Evolutionary conservation across 306 rosid genomes (phyloP).

Genomic region (Neltuma alba): DNA sequence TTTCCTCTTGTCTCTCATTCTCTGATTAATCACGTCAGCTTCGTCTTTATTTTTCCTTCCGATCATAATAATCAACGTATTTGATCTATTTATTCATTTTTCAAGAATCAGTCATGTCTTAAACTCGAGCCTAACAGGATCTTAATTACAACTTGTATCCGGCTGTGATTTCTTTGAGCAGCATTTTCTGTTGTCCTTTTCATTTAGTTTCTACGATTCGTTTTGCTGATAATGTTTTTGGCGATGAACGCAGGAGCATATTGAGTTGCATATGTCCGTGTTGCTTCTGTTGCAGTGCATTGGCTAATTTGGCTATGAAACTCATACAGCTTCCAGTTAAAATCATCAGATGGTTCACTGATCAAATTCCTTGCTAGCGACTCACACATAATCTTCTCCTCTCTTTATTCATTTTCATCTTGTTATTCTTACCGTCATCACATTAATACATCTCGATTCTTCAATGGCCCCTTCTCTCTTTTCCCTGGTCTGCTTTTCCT

Average conservation of each 20-base stretch:
- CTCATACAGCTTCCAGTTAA: constrained; percentile 76
- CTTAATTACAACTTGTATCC: not conserved
- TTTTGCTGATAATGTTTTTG: not conserved
- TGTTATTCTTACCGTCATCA: not conserved
- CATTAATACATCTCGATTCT: not conserved
- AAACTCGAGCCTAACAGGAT: too few species aligned
- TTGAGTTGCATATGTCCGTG: constrained; percentile 89
- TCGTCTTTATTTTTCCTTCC: not conserved
- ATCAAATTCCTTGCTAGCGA: constrained; percentile 73
- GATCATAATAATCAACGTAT: not conserved
- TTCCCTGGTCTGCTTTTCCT: not conserved
- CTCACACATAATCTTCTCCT: not conserved
- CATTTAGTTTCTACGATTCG: not conserved
- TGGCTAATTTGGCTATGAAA: constrained; percentile 73
- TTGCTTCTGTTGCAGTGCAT: constrained; percentile 64
- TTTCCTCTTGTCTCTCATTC: not conserved
- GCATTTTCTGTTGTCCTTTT: not conserved
- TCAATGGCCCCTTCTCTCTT: not conserved
- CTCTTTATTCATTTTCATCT: not conserved
- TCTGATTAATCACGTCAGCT: not conserved
- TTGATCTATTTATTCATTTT: not conserved
- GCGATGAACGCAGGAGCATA: constrained; percentile 49
- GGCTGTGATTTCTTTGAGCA: not conserved
- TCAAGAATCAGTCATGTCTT: not conserved
- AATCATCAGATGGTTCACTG: constrained; percentile 63